Evolutionary conservation across 768 basidiomycete species (phyloP).

Genomic region (Kwoniella botswanensis): DNA sequence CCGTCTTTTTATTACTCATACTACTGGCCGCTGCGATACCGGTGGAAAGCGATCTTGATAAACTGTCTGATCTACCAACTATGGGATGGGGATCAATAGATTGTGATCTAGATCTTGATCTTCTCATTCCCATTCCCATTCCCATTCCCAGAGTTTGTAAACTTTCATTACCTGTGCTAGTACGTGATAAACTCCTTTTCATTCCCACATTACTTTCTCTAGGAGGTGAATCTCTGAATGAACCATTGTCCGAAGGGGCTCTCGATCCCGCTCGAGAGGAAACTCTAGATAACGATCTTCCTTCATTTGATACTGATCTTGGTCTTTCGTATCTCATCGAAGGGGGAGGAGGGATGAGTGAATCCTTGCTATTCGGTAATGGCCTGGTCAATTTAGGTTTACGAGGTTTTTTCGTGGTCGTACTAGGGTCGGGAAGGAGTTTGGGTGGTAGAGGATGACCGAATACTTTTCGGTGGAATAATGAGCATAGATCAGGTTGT

Average conservation of each 20-base stretch:
- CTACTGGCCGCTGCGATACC: neutral
- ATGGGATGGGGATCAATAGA: slow-evolving; percentile 20
- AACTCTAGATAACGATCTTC: neutral
- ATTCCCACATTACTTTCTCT: slow-evolving; percentile 1
- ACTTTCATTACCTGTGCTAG: neutral
- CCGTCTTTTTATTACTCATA: neutral
- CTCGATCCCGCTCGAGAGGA: slow-evolving; percentile 22
- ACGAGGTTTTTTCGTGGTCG: slow-evolving; percentile 37
- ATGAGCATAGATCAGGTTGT: slow-evolving; percentile 35
- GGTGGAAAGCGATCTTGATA: neutral
- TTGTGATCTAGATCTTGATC: slow-evolving; percentile 19
- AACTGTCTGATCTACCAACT: neutral
- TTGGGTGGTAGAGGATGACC: slow-evolving; percentile 38
- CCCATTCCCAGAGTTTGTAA: neutral
- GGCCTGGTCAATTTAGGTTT: slow-evolving; percentile 46
- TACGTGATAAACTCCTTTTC: slow-evolving; percentile 16
- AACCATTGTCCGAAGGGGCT: slow-evolving; percentile 14
- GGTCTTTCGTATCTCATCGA: neutral
- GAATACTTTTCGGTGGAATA: slow-evolving; percentile 51
- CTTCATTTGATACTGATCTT: slow-evolving; percentile 1
- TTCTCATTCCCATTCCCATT: neutral
- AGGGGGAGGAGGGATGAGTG: slow-evolving; percentile 13
- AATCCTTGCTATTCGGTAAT: slow-evolving; percentile 25
- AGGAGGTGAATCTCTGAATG: slow-evolving; percentile 17
- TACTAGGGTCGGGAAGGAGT: slow-evolving; percentile 13